Base-by-base conservation (phyloP, 352 stramenopile genomes). In the Globisporangium mamillatum region DNA sequence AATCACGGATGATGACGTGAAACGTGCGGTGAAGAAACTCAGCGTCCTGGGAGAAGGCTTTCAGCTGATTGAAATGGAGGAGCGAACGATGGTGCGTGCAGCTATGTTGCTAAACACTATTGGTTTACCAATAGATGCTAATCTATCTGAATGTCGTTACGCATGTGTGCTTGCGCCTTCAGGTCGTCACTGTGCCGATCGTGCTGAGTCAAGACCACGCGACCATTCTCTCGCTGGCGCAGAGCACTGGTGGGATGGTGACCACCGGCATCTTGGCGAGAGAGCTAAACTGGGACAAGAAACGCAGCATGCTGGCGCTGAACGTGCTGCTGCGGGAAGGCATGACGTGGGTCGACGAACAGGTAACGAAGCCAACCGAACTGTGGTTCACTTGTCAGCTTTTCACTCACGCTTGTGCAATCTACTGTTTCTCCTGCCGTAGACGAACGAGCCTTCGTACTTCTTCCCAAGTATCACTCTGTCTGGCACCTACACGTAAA, bases 331-430 rank as follows among this genome's bases (percentile, higher is more conserved):
- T 98, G 20, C 78, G 88, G 29, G 91, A 98, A 75, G 95, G 96
- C 57, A 99, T 99, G 93, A 97, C 91, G 36, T 99, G 97, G 97
- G 70, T 99, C 32, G 97, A 99, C 75, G 84, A 96, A 36, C 82
- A 97, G 83, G 85, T 95, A 32, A 24, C 0, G 56, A 27, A n/a
- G 32, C 32, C 32, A 38, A 7, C 34, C 29, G 10, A 52, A 22
- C 44, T 52, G 18, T 24, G 44, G 18, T 24, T 52, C 44, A 22
- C 14, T 52, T 50, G 8, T n/a, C 6, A 22, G 16, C 44, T 22
- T 52, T 50, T 46, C 53, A 48, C 9, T 63, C 29, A 27, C 14
- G 6, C 44, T 52, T 52, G 44, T 52, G 16, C 9, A 24, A 52
- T 50, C 44, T 22, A 4, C 10, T 52, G 44, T 41, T 41, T 18